Conservation (phyloP, 768 basidiomycete genomes). For the Leccinum disarticulatum region DNA sequence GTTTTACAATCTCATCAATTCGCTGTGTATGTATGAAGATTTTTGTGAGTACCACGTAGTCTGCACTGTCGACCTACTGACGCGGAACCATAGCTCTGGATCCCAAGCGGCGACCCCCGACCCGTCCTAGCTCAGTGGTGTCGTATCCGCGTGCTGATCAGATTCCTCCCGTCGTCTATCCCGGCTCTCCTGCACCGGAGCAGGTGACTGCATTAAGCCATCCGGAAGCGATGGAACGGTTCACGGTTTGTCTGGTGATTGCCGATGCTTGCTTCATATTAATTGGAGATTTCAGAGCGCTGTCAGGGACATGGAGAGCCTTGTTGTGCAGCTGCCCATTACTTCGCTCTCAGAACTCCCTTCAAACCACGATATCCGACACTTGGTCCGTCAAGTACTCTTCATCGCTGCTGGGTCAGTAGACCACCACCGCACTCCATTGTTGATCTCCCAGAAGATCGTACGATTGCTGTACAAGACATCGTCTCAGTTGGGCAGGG, state of each 20-base stretch:
- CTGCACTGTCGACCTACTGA: slow-evolving; percentile 13
- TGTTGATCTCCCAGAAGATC: slow-evolving; percentile 94
- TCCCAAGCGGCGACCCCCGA: slow-evolving; percentile 49
- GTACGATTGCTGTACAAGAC: slow-evolving; percentile 95
- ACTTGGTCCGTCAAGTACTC: slow-evolving; percentile 80
- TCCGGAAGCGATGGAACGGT: slow-evolving; percentile 87
- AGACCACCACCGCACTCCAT: slow-evolving; percentile 82
- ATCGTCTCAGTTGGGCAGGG: slow-evolving; percentile 78
- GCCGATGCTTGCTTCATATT: not conserved
- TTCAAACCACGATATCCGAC: slow-evolving; percentile 82
- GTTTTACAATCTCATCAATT: slow-evolving; percentile 83
- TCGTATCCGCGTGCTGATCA: slow-evolving; percentile 58
- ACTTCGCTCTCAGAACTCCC: slow-evolving; percentile 71
- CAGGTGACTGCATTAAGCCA: slow-evolving; percentile 56
- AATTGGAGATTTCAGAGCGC: slow-evolving; percentile 19
- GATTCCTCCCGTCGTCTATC: slow-evolving; percentile 45
- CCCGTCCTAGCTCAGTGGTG: slow-evolving; percentile 66
- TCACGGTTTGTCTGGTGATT: slow-evolving; percentile 51
- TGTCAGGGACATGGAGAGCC: slow-evolving; percentile 71
- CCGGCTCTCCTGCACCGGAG: slow-evolving; percentile 66
- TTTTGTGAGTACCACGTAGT: slow-evolving; percentile 55
- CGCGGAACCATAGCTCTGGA: slow-evolving; percentile 45
- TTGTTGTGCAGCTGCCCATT: slow-evolving; percentile 71
- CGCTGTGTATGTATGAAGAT: slow-evolving; percentile 93
- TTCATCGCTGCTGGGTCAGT: slow-evolving; percentile 75